Percentiles rank a stretch among this genome's conserved stretches.
phyloP scores from a whole-genome alignment of 768 basidiomycete genomes.

The Pisolithus microcarpus region DNA sequence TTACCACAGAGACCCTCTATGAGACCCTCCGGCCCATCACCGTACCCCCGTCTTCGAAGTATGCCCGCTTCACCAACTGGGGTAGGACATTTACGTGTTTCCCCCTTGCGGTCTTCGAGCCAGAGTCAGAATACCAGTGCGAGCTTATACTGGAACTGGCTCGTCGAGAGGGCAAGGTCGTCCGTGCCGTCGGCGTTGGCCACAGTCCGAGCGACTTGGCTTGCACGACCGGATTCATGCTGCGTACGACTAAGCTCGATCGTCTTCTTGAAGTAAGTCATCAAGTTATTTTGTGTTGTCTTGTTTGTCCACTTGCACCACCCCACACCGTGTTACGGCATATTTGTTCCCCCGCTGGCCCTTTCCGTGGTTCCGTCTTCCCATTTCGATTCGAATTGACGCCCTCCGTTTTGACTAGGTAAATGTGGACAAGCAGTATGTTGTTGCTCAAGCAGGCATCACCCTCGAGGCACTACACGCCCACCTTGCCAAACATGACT shows the following conservation, averaged over 20 bases:
- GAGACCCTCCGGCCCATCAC: conserved; percentile 50
- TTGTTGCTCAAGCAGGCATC: conserved; percentile 74
- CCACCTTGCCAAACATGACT: conserved; percentile 52
- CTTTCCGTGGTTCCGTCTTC: background rate
- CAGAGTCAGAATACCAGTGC: conserved; percentile 62
- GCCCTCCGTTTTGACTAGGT: conserved; percentile 39
- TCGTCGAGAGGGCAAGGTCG: conserved; percentile 54
- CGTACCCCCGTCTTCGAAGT: conserved; percentile 32
- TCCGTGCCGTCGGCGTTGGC: conserved; percentile 84
- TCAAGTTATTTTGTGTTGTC: conserved; percentile 13
- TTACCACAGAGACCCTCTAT: conserved; percentile 44
- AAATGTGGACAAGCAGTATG: conserved; percentile 56
- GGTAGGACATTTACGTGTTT: conserved; percentile 66
- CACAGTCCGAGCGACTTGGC: conserved; percentile 93
- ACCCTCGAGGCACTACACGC: conserved; percentile 68
- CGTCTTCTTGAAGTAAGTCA: conserved; percentile 66
- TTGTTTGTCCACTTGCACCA: conserved; percentile 4
- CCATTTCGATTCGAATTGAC: conserved; percentile 1
- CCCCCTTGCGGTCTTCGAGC: conserved; percentile 70
- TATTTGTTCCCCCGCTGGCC: background rate
- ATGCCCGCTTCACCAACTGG: conserved; percentile 75
- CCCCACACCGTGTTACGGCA: background rate
- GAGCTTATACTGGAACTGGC: conserved; percentile 76
- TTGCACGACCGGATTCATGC: conserved; percentile 82
- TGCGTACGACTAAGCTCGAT: conserved; percentile 70